phyloP scores from a whole-genome alignment of 1,284 basidiomycete genomes.

The Coniferiporia sulphurascens region DNA sequence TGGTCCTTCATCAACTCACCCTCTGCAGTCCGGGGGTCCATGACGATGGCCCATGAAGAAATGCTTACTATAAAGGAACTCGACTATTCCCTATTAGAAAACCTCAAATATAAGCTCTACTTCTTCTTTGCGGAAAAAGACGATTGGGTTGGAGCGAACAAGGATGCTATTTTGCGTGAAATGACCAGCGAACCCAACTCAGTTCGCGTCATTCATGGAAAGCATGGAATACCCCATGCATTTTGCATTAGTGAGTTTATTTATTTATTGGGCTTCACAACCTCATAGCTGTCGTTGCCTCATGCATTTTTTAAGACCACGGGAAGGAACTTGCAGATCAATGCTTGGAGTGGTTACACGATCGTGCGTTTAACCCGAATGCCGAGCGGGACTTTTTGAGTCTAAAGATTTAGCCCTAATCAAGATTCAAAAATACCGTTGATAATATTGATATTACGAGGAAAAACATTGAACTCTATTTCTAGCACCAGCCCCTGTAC shows the following conservation, averaged over 20 bases:
- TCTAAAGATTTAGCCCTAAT: no score
- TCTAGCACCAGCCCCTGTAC: not conserved
- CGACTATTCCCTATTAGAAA: slow-evolving; percentile 38
- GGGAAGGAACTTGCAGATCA: slow-evolving; percentile 42
- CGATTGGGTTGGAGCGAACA: slow-evolving; percentile 54
- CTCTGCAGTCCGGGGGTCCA: slow-evolving; percentile 38
- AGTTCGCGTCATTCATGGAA: slow-evolving; percentile 39
- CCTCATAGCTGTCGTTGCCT: slow-evolving; percentile 19
- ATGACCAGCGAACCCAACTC: slow-evolving; percentile 32
- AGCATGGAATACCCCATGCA: slow-evolving; percentile 48
- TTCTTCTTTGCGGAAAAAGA: slow-evolving; percentile 54
- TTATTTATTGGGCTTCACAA: no score
- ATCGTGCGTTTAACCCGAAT: slow-evolving; percentile 18
- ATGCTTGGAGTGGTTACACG: slow-evolving; percentile 46
- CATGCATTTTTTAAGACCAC: slow-evolving; percentile 37
- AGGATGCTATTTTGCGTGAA: slow-evolving; percentile 34
- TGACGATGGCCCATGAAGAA: slow-evolving; percentile 59
- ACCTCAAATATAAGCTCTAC: slow-evolving; percentile 37
- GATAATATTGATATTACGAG: no score
- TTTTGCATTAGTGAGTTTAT: slow-evolving; percentile 52
- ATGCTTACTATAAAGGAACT: slow-evolving; percentile 50
- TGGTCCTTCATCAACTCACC: slow-evolving; percentile 44
- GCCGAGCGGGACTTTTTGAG: no score
- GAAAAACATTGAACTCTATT: not conserved
- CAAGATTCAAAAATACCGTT: no score